Evolutionary conservation across 169 alveolate species (phyloP).

Genomic region (Eimeria mitis): DNA sequence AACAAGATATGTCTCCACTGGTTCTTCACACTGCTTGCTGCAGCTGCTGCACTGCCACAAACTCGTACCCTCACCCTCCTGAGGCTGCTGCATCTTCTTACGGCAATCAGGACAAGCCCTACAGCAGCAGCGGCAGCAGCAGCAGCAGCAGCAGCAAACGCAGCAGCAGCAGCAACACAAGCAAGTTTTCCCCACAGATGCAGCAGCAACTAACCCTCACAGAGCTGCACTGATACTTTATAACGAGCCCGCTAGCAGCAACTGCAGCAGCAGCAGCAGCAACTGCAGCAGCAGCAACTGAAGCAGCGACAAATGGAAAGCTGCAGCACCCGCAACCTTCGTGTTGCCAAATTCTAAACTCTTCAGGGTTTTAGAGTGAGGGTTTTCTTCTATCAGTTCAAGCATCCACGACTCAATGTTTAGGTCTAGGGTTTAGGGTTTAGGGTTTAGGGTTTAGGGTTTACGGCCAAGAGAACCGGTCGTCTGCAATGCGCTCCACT

Average conservation of each 20-base stretch:
- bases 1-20: slow-evolving; percentile 39
- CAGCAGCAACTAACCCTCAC: not conserved
- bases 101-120: slow-evolving; percentile 74
- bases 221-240: not conserved
- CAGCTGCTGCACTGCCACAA: slow-evolving; percentile 48
- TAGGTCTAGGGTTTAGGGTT: not conserved
- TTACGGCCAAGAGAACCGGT: slow-evolving; percentile 62
- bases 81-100: slow-evolving; percentile 51
- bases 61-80: not conserved
- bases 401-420: not conserved
- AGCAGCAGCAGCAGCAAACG: too few relatives aligned
- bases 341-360: too few relatives aligned
- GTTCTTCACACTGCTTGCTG: slow-evolving; percentile 30
- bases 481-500: slow-evolving; percentile 32
- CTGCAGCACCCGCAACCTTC: too few relatives aligned
- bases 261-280: not conserved
- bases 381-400: not conserved
- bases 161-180: slow-evolving; percentile 5
- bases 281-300: not conserved
- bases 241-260: not conserved
- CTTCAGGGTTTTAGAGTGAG: not conserved
- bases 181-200: not conserved
- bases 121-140: too few relatives aligned
- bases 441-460: not conserved
- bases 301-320: too few relatives aligned